phyloP scores from a whole-genome alignment of 2,329 filamentous ascomycete genomes.

The Zalaria obscura region DNA sequence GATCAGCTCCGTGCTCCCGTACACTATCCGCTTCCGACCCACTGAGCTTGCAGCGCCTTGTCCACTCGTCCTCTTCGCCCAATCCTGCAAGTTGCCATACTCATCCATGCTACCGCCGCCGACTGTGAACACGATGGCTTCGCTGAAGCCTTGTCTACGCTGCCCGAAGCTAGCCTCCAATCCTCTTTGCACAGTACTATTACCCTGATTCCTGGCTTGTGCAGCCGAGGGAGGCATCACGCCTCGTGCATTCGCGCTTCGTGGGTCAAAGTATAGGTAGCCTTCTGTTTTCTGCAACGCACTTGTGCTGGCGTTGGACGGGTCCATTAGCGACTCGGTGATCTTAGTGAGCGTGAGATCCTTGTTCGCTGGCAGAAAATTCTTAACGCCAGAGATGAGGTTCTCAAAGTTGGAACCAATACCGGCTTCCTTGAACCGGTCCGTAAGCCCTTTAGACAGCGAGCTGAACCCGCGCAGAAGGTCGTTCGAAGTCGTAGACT shows the following conservation, averaged over 20 bases:
- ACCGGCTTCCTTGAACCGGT: conserved; percentile 85
- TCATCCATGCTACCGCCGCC: conserved; percentile 98
- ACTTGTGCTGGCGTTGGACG: conserved; percentile 71
- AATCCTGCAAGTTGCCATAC: conserved; percentile 93
- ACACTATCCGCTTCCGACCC: conserved; percentile 69
- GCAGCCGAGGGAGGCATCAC: conserved; percentile 71
- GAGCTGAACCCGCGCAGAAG: conserved; percentile 89
- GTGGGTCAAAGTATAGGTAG: conserved; percentile 94
- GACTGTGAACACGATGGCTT: conserved; percentile 26
- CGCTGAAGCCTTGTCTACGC: conserved; percentile 39
- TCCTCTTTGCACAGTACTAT: conserved; percentile 30
- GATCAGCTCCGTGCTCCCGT: conserved; percentile 73
- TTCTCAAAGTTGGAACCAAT: conserved; percentile 81
- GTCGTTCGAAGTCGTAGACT: conserved; percentile 52
- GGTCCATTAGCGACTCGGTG: conserved; percentile 96
- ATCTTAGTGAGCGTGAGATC: conserved; percentile 97
- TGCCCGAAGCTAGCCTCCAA: conserved; percentile 82
- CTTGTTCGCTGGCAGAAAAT: conserved; percentile 90
- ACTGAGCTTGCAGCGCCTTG: conserved; percentile 35
- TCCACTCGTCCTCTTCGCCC: conserved; percentile 65
- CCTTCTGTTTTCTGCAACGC: conserved; percentile 93
- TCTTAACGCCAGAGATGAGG: conserved; percentile 91
- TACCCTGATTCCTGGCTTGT: conserved; percentile 25
- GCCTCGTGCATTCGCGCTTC: conserved; percentile 81
- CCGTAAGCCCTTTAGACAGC: conserved; percentile 81